A percentile compares a stretch with the other conserved stretches of the same genome.
phyloP scores from a whole-genome alignment of 192 early-diverging fungal species.

The Backusella psychrophila region DNA sequence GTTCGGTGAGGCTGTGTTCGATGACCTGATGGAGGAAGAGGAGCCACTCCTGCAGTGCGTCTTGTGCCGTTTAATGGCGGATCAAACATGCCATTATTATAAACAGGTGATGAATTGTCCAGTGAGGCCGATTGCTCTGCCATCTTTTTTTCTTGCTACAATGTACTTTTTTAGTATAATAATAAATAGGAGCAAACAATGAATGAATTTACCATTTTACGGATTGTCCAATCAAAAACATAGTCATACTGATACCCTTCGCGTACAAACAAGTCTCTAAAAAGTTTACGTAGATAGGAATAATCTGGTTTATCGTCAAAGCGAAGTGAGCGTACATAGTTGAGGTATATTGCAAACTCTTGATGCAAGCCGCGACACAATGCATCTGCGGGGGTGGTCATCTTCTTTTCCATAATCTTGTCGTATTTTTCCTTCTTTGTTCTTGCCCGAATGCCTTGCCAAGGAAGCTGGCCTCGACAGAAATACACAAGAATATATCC shows the following conservation, averaged over 20 bases:
- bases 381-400: conserved; percentile 80
- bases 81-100: conserved; percentile 8
- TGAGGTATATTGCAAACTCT: conserved; percentile 88
- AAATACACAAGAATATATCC: conserved; percentile 94
- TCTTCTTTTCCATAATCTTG: conserved; percentile 94
- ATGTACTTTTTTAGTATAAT: not conserved
- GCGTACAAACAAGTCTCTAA: conserved; percentile 82
- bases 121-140: not conserved
- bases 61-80: not conserved
- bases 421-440: conserved; percentile 96
- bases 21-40: conserved; percentile 15
- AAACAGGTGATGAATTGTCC: not conserved
- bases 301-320: conserved; percentile 93
- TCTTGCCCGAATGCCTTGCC: conserved; percentile 87
- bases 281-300: conserved; percentile 82
- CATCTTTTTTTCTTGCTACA: conserved; percentile 32
- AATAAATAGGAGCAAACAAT: not conserved
- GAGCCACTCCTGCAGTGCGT: conserved; percentile 7
- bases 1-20: conserved; percentile 24
- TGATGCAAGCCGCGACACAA: conserved; percentile 81
- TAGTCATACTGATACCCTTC: conserved; percentile 86
- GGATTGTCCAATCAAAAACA: conserved; percentile 88
- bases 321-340: conserved; percentile 81
- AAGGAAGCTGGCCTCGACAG: conserved; percentile 82
- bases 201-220: conserved; percentile 50